Percentiles rank a stretch among this genome's conserved stretches.
Evolutionary conservation across 164 flowering plant species (phyloP).

Genomic region (Magnolia officinalis): DNA sequence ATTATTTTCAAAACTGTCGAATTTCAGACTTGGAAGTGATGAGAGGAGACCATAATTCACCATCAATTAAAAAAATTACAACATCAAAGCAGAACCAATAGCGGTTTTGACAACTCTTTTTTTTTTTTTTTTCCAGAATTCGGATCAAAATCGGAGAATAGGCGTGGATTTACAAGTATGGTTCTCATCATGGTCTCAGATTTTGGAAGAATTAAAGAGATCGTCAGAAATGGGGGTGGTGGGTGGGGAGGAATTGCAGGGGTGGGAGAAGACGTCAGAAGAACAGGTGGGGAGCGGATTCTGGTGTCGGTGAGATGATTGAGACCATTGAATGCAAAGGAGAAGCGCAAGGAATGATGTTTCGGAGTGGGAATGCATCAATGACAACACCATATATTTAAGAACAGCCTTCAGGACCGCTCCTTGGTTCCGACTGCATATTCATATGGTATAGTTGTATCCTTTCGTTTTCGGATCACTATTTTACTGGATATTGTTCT

Average conservation of each 20-base stretch:
- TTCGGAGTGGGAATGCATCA: constrained; percentile 99
- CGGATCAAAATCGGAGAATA: no score
- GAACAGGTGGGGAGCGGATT: constrained; percentile 61
- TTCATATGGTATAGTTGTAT: constrained; percentile 65
- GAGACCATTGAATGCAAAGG: constrained; percentile 93
- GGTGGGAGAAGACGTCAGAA: constrained; percentile 57
- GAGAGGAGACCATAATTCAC: background rate
- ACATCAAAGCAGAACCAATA: no score
- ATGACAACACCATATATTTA: constrained; percentile 72
- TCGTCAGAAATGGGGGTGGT: constrained; percentile 59
- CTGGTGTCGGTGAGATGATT: constrained; percentile 90
- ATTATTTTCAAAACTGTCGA: background rate
- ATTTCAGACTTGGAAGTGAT: background rate
- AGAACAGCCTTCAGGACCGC: constrained; percentile 88
- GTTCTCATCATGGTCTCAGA: background rate
- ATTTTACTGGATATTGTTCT: background rate
- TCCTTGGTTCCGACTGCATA: constrained; percentile 80
- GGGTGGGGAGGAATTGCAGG: constrained; percentile 60
- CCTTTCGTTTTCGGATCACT: background rate
- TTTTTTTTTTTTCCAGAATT: no score
- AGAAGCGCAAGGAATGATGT: constrained; percentile 62
- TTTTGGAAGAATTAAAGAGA: background rate
- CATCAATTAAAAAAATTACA: no score
- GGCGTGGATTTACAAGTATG: background rate
- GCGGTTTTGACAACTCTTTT: no score